Evolutionary conservation across 75 land plant genomes (phyloP).

Genomic region (Cunninghamia lanceolata): DNA sequence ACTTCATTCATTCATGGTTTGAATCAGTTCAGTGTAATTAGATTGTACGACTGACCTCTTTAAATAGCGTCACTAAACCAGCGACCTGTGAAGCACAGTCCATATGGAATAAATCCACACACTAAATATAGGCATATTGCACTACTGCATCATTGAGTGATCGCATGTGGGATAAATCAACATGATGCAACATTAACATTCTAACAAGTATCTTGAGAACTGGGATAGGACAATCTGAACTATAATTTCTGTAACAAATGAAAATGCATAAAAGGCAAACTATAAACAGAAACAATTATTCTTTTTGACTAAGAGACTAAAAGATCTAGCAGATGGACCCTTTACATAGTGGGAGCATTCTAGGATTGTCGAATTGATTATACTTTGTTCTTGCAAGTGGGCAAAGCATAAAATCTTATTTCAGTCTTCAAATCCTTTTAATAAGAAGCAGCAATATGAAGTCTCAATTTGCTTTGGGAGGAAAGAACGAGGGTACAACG

Average conservation of each 20-base stretch:
- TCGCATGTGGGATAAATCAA: no score
- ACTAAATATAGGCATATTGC: no score
- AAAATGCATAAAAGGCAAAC: neutral
- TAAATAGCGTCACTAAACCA: no score
- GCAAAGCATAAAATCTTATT: neutral
- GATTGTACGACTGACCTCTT: no score
- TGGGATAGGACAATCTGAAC: neutral
- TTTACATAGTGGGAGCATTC: neutral
- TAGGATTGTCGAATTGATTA: neutral
- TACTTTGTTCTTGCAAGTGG: neutral
- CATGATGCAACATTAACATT: no score
- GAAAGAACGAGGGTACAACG: neutral
- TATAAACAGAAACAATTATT: neutral
- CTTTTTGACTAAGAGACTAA: neutral
- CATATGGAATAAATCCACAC: no score
- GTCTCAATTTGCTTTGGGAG: neutral
- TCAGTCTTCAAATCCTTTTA: neutral
- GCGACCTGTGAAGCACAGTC: no score
- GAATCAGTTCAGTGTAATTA: no score
- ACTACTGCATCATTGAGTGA: no score
- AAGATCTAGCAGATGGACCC: neutral
- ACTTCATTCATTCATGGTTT: no score
- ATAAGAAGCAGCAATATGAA: neutral
- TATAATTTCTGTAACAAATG: neutral
- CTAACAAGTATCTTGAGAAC: neutral